Conservation (phyloP, 2,329 filamentous ascomycete species). For the Epichloe scottii region DNA sequence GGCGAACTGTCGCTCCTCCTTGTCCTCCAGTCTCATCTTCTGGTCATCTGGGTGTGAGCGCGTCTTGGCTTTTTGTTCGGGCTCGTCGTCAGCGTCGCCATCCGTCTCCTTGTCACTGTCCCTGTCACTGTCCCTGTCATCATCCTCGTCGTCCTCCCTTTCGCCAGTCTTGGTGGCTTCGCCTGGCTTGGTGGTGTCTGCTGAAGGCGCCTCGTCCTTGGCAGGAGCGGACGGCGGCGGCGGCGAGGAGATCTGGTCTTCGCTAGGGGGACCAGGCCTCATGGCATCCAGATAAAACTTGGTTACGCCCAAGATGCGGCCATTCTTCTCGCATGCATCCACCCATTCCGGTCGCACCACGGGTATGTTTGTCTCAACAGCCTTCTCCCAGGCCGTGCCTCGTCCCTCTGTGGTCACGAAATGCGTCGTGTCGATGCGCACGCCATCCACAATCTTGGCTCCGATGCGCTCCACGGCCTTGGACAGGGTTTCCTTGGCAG, state of each 20-base stretch:
- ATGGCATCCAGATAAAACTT: constrained; percentile 90
- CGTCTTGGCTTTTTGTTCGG: constrained; percentile 24
- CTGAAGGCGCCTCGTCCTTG: constrained; percentile 13
- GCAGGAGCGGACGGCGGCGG: constrained; percentile 19
- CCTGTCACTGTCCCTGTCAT: constrained; percentile 8
- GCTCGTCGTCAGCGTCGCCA: constrained; percentile 6
- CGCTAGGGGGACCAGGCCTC: constrained; percentile 30
- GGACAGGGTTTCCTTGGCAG: constrained; percentile 59
- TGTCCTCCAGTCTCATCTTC: constrained; percentile 43
- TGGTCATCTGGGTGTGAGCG: constrained; percentile 33
- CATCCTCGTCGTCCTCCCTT: constrained; percentile 10
- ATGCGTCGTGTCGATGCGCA: constrained; percentile 95
- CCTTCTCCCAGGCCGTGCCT: constrained; percentile 88
- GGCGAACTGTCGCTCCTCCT: constrained; percentile 40
- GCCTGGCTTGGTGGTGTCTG: constrained; percentile 13
- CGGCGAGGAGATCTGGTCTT: constrained; percentile 15
- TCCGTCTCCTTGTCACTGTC: constrained; percentile 13
- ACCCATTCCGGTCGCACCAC: constrained; percentile 96
- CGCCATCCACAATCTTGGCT: constrained; percentile 77
- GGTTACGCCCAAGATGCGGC: constrained; percentile 83
- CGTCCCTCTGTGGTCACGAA: constrained; percentile 94
- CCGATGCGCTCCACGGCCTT: constrained; percentile 77
- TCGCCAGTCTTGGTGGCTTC: constrained; percentile 14
- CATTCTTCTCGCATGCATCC: constrained; percentile 87
- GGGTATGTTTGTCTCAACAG: constrained; percentile 93